These are phyloP conservation scores for Croton laevigatus DNA, from an alignment of 441 rosid species.

Conservation along the genomic window DNA sequence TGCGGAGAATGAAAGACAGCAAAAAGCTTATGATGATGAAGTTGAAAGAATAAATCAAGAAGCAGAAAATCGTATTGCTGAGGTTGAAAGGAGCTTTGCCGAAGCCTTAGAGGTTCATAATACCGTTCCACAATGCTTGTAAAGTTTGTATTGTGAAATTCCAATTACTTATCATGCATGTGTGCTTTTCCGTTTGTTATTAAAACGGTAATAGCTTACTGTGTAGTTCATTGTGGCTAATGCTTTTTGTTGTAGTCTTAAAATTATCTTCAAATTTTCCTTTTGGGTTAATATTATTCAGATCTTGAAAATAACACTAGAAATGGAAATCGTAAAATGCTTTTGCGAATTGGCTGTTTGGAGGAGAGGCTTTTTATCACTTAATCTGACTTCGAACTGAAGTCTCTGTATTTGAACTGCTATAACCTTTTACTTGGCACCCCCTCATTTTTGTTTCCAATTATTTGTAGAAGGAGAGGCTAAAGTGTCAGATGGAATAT, in stretches of 20 bases:
- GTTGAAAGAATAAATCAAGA: slow-evolving; percentile 76
- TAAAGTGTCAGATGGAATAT: slow-evolving; percentile 94
- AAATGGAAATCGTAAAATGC: background rate
- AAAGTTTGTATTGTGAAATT: background rate
- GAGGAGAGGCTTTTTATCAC: background rate
- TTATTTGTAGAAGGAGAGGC: slow-evolving; percentile 66
- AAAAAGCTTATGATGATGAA: slow-evolving; percentile 81
- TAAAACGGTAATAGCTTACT: background rate
- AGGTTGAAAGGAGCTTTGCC: slow-evolving; percentile 75
- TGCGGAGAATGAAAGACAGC: slow-evolving; percentile 92
- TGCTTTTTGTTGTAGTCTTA: background rate
- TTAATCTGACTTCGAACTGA: background rate
- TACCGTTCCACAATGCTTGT: slow-evolving; percentile 1
- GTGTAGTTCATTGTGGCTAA: background rate
- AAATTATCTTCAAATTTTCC: background rate
- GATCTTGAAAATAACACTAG: background rate
- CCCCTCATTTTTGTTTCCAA: background rate
- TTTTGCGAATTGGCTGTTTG: background rate
- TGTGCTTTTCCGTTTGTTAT: background rate
- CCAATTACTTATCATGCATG: background rate
- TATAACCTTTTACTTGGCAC: slow-evolving; percentile 10
- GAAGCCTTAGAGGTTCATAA: slow-evolving; percentile 86
- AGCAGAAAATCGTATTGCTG: slow-evolving; percentile 69
- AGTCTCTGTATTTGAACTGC: background rate
- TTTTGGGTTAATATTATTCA: background rate